Evolutionary conservation across 208 protist species (phyloP).

Genomic region (Lotmaria passim): DNA sequence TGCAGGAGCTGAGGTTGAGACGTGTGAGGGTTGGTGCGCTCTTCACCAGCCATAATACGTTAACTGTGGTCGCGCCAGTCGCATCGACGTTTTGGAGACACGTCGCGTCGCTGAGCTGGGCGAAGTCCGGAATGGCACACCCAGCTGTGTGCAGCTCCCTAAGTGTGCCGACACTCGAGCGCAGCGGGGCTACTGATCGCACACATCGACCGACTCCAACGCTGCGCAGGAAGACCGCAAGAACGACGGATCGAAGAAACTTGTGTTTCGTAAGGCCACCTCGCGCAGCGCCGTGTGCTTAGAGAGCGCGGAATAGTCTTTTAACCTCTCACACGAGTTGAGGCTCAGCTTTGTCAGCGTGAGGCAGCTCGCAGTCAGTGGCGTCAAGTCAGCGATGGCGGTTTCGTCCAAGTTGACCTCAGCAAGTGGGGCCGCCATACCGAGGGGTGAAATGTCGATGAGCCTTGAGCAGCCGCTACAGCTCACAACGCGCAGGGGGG

Average conservation of each 20-base stretch:
- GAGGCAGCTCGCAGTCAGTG: neutral
- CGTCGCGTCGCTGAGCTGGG: neutral
- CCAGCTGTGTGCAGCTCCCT: neutral
- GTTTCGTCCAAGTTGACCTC: constrained; percentile 6
- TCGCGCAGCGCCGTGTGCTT: constrained; percentile 2
- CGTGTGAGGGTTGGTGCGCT: neutral
- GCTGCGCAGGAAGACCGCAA: neutral
- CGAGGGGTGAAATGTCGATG: neutral
- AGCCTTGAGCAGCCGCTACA: neutral
- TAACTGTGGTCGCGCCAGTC: neutral
- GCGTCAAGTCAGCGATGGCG: neutral
- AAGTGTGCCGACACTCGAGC: neutral
- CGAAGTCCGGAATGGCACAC: neutral
- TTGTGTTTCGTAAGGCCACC: neutral
- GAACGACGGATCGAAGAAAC: neutral
- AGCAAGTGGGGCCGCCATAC: neutral
- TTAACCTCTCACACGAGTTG: neutral
- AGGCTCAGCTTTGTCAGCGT: constrained; percentile 14
- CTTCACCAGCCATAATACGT: neutral
- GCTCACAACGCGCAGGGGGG: constrained; percentile 5
- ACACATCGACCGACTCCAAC: constrained; percentile 6
- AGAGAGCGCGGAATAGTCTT: neutral
- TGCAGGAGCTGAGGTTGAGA: neutral
- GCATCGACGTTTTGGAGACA: constrained; percentile 2
- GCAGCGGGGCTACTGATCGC: neutral